These are phyloP conservation scores for Tetracladium marchalianum DNA, from an alignment of 495 filamentous ascomycete genomes.

Conservation along the genomic window DNA sequence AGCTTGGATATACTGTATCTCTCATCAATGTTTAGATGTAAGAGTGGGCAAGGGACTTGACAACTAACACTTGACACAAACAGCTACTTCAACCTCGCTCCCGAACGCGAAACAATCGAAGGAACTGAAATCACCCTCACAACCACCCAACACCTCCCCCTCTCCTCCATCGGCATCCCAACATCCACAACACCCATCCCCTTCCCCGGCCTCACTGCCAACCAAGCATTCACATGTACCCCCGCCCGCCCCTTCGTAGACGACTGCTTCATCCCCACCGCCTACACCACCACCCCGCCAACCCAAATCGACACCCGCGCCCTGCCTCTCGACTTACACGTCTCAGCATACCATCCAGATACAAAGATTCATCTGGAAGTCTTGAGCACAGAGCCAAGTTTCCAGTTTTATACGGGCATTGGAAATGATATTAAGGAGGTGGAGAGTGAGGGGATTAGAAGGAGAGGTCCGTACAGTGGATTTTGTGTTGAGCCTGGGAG, in stretches of 20 bases:
- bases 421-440: slow-evolving; percentile 58
- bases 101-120: slow-evolving; percentile 49
- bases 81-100: slow-evolving; percentile 87
- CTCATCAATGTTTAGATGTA: not conserved
- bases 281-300: slow-evolving; percentile 44
- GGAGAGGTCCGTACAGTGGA: slow-evolving; percentile 54
- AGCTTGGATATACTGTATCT: too few relatives aligned
- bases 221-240: slow-evolving; percentile 59
- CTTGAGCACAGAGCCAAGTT: slow-evolving; percentile 82
- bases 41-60: not conserved
- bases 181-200: slow-evolving; percentile 38
- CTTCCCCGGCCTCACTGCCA: slow-evolving; percentile 51
- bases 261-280: slow-evolving; percentile 71
- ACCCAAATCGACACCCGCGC: slow-evolving; percentile 71
- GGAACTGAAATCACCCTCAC: slow-evolving; percentile 65
- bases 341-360: slow-evolving; percentile 57
- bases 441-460: slow-evolving; percentile 47
- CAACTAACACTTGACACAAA: not conserved
- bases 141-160: slow-evolving; percentile 63
- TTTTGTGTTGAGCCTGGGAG: slow-evolving; percentile 89
- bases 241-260: slow-evolving; percentile 65
- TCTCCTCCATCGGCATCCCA: slow-evolving; percentile 63
- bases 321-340: slow-evolving; percentile 50
- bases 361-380: slow-evolving; percentile 74
- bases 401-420: slow-evolving; percentile 92